Conservation (phyloP, 139 green algal genomes). For the Coccomyxa sp. region DNA sequence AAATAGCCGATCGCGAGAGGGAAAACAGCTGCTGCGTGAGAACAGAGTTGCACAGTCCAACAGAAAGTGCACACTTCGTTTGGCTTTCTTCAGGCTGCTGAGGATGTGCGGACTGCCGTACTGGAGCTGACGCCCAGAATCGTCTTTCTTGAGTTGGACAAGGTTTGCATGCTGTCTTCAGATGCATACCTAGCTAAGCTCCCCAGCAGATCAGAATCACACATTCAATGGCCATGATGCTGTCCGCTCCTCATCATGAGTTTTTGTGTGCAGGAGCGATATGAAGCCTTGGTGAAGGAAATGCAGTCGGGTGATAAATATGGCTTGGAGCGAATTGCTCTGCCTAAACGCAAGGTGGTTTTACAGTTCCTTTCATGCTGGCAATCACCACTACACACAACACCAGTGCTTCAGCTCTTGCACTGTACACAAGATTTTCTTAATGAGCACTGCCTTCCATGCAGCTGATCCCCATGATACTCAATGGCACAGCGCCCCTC, state of each 20-base stretch:
- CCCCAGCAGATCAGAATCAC: too few species aligned
- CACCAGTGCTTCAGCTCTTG: background rate
- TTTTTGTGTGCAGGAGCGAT: conserved; percentile 5
- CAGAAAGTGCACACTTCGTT: too few species aligned
- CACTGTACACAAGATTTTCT: too few species aligned
- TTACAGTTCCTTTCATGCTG: background rate
- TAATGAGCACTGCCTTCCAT: background rate
- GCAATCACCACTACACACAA: background rate
- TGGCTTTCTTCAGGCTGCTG: too few species aligned
- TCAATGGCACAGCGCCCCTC: conserved; percentile 13
- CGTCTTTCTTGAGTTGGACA: conserved; percentile 37
- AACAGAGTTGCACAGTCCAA: too few species aligned
- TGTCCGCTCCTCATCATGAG: background rate
- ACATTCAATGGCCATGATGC: background rate
- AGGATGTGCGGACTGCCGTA: too few species aligned
- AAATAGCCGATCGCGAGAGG: too few species aligned
- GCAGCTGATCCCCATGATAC: conserved; percentile 20
- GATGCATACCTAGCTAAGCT: background rate
- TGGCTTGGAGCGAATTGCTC: conserved; percentile 8
- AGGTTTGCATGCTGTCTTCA: background rate
- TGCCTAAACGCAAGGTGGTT: background rate
- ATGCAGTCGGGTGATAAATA: conserved; percentile 17
- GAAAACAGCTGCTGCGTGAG: too few species aligned
- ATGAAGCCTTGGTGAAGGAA: background rate
- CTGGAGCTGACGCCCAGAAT: conserved; percentile 1